These are phyloP conservation scores for Colletotrichum trifolii DNA, from an alignment of 2,329 filamentous ascomycete species.

Conservation along the genomic window DNA sequence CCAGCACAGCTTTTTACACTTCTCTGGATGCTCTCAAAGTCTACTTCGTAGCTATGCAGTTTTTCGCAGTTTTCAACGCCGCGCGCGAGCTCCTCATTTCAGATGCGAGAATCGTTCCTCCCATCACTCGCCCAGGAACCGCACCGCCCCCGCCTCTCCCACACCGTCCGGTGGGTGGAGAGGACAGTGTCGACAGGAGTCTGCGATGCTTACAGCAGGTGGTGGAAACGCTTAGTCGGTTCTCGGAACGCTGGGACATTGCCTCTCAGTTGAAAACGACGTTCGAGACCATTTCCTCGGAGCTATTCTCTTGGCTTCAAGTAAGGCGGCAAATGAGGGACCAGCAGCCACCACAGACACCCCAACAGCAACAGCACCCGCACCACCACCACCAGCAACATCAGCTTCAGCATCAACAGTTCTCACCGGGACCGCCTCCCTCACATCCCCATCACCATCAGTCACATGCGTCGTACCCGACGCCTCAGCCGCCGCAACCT, in stretches of 20 bases:
- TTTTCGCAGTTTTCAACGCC: conserved; percentile 66
- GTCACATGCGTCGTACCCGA: conserved; percentile 12
- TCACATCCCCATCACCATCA: conserved; percentile 41
- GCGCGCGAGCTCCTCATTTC: conserved; percentile 67
- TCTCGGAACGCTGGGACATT: conserved; percentile 69
- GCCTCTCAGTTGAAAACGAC: conserved; percentile 63
- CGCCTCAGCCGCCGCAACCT: not conserved
- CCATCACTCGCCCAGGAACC: conserved; percentile 56
- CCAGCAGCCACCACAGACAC: conserved; percentile 41
- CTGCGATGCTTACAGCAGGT: conserved; percentile 66
- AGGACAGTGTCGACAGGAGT: conserved; percentile 66
- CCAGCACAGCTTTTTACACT: conserved; percentile 77
- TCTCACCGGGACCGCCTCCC: not conserved
- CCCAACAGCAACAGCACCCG: conserved; percentile 41
- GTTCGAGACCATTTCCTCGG: conserved; percentile 62
- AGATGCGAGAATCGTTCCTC: conserved; percentile 57
- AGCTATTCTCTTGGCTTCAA: conserved; percentile 56
- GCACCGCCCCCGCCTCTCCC: conserved; percentile 65
- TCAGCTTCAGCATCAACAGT: conserved; percentile 28
- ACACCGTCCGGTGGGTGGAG: conserved; percentile 51
- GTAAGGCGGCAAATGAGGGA: conserved; percentile 50
- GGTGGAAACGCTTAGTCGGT: conserved; percentile 64
- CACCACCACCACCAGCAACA: conserved; percentile 40
- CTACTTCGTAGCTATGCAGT: conserved; percentile 77
- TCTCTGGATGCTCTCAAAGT: conserved; percentile 89